Evolutionary conservation across 257 asterid species (phyloP).

Genomic region (Henckelia pumila): DNA sequence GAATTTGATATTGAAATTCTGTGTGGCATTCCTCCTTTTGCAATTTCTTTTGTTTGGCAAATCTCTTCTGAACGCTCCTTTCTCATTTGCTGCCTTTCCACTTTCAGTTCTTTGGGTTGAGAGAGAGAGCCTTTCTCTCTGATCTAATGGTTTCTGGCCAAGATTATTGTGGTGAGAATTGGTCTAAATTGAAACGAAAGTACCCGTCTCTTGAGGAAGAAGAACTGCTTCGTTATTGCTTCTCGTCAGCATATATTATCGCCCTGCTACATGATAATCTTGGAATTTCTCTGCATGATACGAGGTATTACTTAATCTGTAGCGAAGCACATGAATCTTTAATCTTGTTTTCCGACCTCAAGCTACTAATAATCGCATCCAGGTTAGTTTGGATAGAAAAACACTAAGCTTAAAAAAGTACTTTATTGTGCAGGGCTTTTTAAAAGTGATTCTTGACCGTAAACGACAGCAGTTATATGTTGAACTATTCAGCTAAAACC

Average conservation of each 20-base stretch:
- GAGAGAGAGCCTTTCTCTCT: constrained; percentile 66
- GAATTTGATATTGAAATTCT: not conserved
- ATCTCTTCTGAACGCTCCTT: constrained; percentile 21
- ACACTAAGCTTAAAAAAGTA: not conserved
- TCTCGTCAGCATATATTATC: constrained; percentile 92
- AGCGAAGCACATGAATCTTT: not conserved
- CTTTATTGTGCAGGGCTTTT: too few relatives aligned
- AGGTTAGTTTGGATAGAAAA: not conserved
- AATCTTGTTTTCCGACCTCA: not conserved
- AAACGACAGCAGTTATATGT: not conserved
- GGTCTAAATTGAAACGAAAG: constrained; percentile 67
- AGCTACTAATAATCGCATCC: not conserved
- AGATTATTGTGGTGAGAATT: constrained; percentile 76
- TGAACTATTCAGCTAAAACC: too few relatives aligned
- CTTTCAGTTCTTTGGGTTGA: constrained; percentile 74
- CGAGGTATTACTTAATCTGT: constrained; percentile 44
- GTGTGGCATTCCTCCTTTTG: not conserved
- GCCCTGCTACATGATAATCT: constrained; percentile 96
- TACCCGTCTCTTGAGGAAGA: constrained; percentile 61
- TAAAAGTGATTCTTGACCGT: not conserved
- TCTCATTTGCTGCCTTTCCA: constrained; percentile 20
- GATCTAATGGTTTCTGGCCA: constrained; percentile 78
- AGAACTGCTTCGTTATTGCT: constrained; percentile 81
- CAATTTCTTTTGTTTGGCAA: not conserved
- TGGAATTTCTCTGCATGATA: constrained; percentile 81